Base-by-base conservation (phyloP, 2,329 filamentous ascomycete genomes). In the Trichoderma hamatum region DNA sequence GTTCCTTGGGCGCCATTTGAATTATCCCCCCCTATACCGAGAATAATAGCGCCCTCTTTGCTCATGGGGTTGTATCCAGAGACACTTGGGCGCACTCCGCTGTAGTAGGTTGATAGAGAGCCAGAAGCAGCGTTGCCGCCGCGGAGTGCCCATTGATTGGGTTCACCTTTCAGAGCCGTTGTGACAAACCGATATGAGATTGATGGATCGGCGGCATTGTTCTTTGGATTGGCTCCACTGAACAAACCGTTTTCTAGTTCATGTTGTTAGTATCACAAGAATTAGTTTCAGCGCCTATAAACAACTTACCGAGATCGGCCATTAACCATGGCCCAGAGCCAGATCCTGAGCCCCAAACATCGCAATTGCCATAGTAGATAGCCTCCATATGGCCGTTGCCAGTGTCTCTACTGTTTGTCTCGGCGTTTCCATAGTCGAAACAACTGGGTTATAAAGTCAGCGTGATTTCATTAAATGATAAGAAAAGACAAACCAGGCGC, bases 301-400 rank as follows among this genome's bases (percentile, higher is more conserved):
- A 16, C 4, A 39, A 39, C 16, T 39, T 39, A 39, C 36, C 62
- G 26, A 65, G 52, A 11, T 66, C 63, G 1, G 63, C 63, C 63
- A 66, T 66, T 9, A 66, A 34, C 63, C 63, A 66, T 2, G 63
- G 63, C 9, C 63, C 63, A 13, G 51, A 56, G 3, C 63, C 63
- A 9, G 52, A 34, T 10, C 63, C 63, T 16, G 36, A 46, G 0
- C 63, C 63, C 21, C 63, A 64, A 26, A 51, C 61, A 30, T 66
- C 30, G 14, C 63, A 32, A 21, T 34, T 21, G 26, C 63, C 63
- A 30, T 58, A 66, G 52, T 66, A 66, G 52, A 66, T 66, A 24
- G 63, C 63, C 13, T 66, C 63, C 63, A 66, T 66, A 11, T 66
- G 63, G 26, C 63, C 63, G n/a, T 66, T 66, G 21, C 63, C 63